Evolutionary conservation across 2,329 filamentous ascomycete species (phyloP).

Genomic region (Zalaria obscura): DNA sequence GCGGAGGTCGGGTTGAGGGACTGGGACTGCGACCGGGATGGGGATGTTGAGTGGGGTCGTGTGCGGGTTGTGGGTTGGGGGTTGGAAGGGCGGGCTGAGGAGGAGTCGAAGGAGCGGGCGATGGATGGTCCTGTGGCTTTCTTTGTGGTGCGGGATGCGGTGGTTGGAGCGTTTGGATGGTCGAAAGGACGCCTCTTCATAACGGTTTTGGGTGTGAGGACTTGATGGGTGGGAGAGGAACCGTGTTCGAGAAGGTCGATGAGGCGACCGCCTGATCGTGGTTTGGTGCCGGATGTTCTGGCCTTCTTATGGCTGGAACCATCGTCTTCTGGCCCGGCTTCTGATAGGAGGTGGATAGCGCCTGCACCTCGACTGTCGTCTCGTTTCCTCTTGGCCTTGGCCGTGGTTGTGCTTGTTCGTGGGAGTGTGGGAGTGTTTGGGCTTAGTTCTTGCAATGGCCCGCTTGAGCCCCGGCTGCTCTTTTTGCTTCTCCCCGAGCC

Average conservation of each 20-base stretch:
- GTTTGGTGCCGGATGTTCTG: neutral
- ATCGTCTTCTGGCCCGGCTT: conserved; percentile 3
- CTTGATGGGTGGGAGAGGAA: neutral
- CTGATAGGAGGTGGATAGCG: conserved; percentile 4
- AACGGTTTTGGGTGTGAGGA: neutral
- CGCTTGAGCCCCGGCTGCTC: conserved; percentile 1
- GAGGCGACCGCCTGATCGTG: neutral
- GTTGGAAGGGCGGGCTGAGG: too few relatives aligned
- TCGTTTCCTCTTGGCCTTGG: neutral
- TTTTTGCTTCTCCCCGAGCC: neutral
- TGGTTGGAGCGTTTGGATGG: too few relatives aligned
- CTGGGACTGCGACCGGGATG: too few relatives aligned
- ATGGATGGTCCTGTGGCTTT: too few relatives aligned
- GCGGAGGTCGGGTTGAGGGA: too few relatives aligned
- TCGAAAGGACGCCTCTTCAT: neutral
- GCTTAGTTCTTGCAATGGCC: conserved; percentile 9
- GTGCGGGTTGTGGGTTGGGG: too few relatives aligned
- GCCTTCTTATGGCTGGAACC: neutral
- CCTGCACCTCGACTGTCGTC: conserved; percentile 2
- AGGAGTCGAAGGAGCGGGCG: too few relatives aligned
- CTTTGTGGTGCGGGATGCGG: too few relatives aligned
- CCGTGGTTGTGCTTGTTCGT: conserved; percentile 2
- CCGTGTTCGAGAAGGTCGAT: conserved; percentile 1
- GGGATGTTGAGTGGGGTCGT: too few relatives aligned
- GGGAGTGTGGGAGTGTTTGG: conserved; percentile 9